Evolutionary conservation across 345 rosid genomes (phyloP), one percentile per base, ranked within the genome.

Genomic region (Rhizophora apiculata): DNA sequence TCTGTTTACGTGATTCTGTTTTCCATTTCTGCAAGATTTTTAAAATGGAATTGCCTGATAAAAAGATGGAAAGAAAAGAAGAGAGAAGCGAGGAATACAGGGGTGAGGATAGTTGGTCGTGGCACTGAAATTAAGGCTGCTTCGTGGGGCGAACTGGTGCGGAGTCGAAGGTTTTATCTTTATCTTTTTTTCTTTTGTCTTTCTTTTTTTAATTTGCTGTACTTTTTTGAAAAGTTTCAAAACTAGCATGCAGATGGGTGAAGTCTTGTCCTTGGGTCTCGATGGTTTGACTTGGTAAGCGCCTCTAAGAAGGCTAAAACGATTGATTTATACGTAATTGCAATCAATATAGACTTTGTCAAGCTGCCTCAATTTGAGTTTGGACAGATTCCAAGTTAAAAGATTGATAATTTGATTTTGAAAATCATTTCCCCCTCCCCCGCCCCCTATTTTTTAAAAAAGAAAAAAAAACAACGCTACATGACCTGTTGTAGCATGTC

Each of bases 61-160:
- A 49, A 68, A 1, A 48, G 61, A 36, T 21, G 63, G 27, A 43
- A 37, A 52, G 30, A 34, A 0, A 1, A 37, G 30, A 20, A 21
- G 3, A 53, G 76, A 53, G 60, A 64, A n/a, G 29, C 72, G 57
- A 29, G 60, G 70, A 74, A 32, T 8, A 48, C 56, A 53, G 26
- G 56, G 53, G 29, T 8, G 52, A 60, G 15, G 29, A 61, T 30
- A 51, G 64, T 62, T 72, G 43, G 64, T 59, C 59, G 77, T 36
- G 69, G 85, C 80, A 70, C 80, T 64, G 72, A 75, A 60, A 81
- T 46, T 82, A 81, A 75, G 72, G 78, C 72, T 61, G 68, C 72
- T 77, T 76, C 80, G 75, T 70, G 80, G 82, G 80, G 70, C 79
- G 76, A 84, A 81, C 79, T 69, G 78, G 76, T 77, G 87, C 79